Percentiles rank a stretch among this genome's conserved stretches.
Evolutionary conservation across 805 yeast species (phyloP).

Genomic region (Pichia thaimueangensis): DNA sequence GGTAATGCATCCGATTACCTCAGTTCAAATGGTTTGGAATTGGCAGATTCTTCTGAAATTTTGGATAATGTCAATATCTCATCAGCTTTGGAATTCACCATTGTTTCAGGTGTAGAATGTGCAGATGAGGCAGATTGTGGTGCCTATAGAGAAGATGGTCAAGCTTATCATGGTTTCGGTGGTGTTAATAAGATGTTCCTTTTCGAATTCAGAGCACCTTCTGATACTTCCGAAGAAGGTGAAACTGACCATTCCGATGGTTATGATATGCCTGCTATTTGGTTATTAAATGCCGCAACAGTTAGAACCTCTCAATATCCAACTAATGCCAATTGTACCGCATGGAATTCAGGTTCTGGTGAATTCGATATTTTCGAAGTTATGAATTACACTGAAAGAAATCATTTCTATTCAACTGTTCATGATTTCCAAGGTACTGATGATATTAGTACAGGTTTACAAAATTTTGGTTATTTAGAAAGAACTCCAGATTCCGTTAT

Average conservation of each 20-base stretch:
- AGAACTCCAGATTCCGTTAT: slow-evolving; percentile 47
- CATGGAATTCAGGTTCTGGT: slow-evolving; percentile 77
- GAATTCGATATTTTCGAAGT: slow-evolving; percentile 74
- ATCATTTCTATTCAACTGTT: slow-evolving; percentile 56
- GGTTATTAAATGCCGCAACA: slow-evolving; percentile 62
- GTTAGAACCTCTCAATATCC: slow-evolving; percentile 73
- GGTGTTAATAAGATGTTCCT: slow-evolving; percentile 67
- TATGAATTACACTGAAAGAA: slow-evolving; percentile 53
- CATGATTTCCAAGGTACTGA: slow-evolving; percentile 74
- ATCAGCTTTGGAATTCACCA: slow-evolving; percentile 55
- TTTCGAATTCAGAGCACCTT: slow-evolving; percentile 65
- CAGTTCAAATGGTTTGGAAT: slow-evolving; percentile 45
- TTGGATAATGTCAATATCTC: slow-evolving; percentile 41
- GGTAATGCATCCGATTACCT: slow-evolving; percentile 67
- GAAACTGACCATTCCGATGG: slow-evolving; percentile 27
- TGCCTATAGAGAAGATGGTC: slow-evolving; percentile 66
- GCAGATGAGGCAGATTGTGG: slow-evolving; percentile 66
- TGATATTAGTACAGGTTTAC: slow-evolving; percentile 55
- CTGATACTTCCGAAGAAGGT: slow-evolving; percentile 34
- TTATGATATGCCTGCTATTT: slow-evolving; percentile 68
- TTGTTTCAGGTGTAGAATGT: slow-evolving; percentile 56
- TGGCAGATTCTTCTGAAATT: slow-evolving; percentile 41
- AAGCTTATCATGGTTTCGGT: slow-evolving; percentile 66
- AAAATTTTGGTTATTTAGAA: slow-evolving; percentile 46
- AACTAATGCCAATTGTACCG: slow-evolving; percentile 54